Base-by-base conservation (phyloP, 257 asterid species). In the Leptodermis oblonga region DNA sequence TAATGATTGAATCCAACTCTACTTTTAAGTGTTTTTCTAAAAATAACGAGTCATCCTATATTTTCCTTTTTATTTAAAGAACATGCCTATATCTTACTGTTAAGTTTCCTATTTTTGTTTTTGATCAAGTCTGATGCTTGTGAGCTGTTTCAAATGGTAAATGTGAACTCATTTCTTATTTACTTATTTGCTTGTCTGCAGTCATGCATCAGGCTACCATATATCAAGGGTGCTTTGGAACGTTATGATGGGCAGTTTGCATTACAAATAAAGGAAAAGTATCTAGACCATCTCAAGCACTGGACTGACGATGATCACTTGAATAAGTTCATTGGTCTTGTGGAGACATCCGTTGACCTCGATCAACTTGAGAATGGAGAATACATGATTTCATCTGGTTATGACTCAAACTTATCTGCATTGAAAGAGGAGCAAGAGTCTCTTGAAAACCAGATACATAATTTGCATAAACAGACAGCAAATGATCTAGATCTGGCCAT, bases 361-460 rank as follows among this genome's bases (percentile, higher is more conserved):
- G 96, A 90, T 79, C 99, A 91, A 79, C 97, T 93, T 37, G 99
- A 89, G 74, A 90, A 91, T 76, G 99, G 99, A 74, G 99, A 93
- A 75, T 90, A 93, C 84, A 82, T 93, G 95, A 93, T 90, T 78
- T 85, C 99, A 61, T 70, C 99, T 31, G 86, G 87, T 4, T 93
- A 93, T 75, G 97, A 93, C 78, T 73, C 94, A 70, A 88, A 75
- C 43, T 80, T 93, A 73, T 71, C 80, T 65, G 73, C 81, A 62
- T 67, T 88, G 81, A 93, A 85, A 82, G 77, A 67, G 42, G 95
- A 90, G 76, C 99, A 88, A 83, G 96, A 90, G 37, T 80, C 89
- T 33, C 72, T 91, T 54, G 99, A 89, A 73, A 74, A 68, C 49
- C 84, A 87, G 82, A 87, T 93, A 72, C 88, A 82, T 63, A 86